Evolutionary conservation across 139 green algal genomes (phyloP).

Genomic region (Picochlorum sp.): DNA sequence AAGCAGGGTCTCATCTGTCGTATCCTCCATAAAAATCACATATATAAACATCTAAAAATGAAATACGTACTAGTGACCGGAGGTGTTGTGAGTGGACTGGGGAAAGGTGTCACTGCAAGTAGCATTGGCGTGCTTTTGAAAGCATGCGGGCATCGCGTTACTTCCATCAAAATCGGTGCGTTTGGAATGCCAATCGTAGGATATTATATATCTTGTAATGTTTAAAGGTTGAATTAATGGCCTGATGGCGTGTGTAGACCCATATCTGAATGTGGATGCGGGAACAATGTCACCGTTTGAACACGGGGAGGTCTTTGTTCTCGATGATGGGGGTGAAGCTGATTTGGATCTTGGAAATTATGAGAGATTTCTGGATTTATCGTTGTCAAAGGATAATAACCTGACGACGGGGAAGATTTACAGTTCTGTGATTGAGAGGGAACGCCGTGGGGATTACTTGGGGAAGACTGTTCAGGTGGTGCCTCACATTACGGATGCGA

Average conservation of each 20-base stretch:
- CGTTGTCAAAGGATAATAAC: slow-evolving; percentile 93
- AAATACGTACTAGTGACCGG: slow-evolving; percentile 98
- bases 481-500: slow-evolving; percentile 95
- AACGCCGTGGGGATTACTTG: slow-evolving; percentile 92
- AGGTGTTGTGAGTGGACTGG: slow-evolving; percentile 93
- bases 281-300: slow-evolving; percentile 99
- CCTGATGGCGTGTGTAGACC: slow-evolving; percentile 57
- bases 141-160: slow-evolving; percentile 84
- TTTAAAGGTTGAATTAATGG: background rate
- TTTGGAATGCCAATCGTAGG: background rate
- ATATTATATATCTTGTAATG: slow-evolving; percentile 1
- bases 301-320: slow-evolving; percentile 98
- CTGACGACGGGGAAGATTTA: slow-evolving; percentile 97
- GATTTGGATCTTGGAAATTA: slow-evolving; percentile 99
- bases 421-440: slow-evolving; percentile 86
- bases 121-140: slow-evolving; percentile 93
- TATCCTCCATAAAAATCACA: too few relatives aligned
- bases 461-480: slow-evolving; percentile 99
- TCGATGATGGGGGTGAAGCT: slow-evolving; percentile 95
- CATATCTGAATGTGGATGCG: slow-evolving; percentile 98
- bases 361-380: slow-evolving; percentile 97
- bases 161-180: slow-evolving; percentile 94
- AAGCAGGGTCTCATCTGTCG: too few relatives aligned
- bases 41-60: slow-evolving; percentile 35
- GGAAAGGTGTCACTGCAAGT: slow-evolving; percentile 93